A percentile compares a stretch with the other conserved stretches of the same genome.
phyloP scores from a whole-genome alignment of 108 stramenopile species.

The Cyclotella cryptica region DNA sequence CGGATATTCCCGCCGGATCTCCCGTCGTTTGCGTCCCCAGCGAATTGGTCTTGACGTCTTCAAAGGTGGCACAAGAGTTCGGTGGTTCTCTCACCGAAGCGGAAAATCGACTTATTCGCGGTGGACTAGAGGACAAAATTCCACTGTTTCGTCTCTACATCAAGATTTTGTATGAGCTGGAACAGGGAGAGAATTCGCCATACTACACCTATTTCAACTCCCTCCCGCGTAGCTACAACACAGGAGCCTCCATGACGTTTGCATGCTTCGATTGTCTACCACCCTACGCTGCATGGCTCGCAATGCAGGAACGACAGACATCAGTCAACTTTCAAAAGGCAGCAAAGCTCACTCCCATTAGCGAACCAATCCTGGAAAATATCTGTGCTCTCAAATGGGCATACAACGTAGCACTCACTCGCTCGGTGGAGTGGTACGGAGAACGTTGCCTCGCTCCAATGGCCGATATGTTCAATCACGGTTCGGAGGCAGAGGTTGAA shows the following conservation, averaged over 20 bases:
- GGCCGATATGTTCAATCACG: constrained; percentile 77
- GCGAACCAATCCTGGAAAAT: constrained; percentile 50
- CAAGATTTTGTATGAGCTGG: constrained; percentile 47
- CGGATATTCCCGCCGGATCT: constrained; percentile 51
- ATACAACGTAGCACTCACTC: constrained; percentile 66
- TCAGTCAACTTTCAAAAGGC: constrained; percentile 60
- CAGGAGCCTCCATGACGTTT: constrained; percentile 54
- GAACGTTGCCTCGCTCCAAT: constrained; percentile 60
- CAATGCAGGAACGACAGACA: constrained; percentile 46
- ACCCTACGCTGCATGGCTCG: constrained; percentile 56
- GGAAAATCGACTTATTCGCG: constrained; percentile 38
- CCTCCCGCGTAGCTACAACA: constrained; percentile 55
- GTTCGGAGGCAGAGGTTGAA: constrained; percentile 60
- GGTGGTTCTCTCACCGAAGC: constrained; percentile 24
- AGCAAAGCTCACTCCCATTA: constrained; percentile 31
- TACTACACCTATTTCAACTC: constrained; percentile 53
- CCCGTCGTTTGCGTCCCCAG: constrained; percentile 51
- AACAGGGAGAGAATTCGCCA: constrained; percentile 44
- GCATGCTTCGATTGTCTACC: constrained; percentile 56
- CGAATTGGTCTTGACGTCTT: constrained; percentile 41
- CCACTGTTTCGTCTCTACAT: constrained; percentile 52
- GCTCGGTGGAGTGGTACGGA: constrained; percentile 50
- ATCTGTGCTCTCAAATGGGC: constrained; percentile 65
- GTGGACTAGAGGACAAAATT: constrained; percentile 43
- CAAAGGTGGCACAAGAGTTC: constrained; percentile 45